phyloP scores from a whole-genome alignment of 2,329 filamentous ascomycete species.

The Cordyceps pruinosa region DNA sequence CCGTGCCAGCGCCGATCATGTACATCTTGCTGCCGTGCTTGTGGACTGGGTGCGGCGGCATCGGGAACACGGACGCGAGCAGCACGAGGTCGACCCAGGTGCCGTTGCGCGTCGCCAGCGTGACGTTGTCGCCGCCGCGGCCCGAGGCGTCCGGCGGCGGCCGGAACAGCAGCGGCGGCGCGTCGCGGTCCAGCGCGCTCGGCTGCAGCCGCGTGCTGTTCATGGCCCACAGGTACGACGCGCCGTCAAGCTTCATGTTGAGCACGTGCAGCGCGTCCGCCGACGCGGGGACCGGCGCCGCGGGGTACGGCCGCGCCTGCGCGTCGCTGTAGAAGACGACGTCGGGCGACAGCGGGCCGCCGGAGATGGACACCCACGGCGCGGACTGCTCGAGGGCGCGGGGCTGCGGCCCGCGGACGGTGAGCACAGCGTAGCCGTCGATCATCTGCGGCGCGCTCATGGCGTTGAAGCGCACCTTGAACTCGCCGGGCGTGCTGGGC shows the following conservation, averaged over 20 bases:
- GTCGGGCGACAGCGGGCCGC: slow-evolving; percentile 31
- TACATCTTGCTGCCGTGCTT: slow-evolving; percentile 58
- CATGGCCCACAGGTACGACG: slow-evolving; percentile 47
- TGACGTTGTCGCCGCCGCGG: slow-evolving; percentile 35
- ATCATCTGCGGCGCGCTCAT: slow-evolving; percentile 46
- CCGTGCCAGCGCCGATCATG: slow-evolving; percentile 44
- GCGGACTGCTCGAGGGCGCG: slow-evolving; percentile 20
- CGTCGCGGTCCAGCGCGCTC: slow-evolving; percentile 24
- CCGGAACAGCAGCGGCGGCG: slow-evolving; percentile 39
- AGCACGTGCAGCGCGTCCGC: slow-evolving; percentile 41
- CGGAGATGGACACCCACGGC: slow-evolving; percentile 44
- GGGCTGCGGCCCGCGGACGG: slow-evolving; percentile 20
- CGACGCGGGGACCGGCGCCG: slow-evolving; percentile 32
- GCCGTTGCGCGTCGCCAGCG: slow-evolving; percentile 38
- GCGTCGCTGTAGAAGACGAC: slow-evolving; percentile 39
- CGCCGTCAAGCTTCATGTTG: slow-evolving; percentile 32
- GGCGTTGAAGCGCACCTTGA: slow-evolving; percentile 47
- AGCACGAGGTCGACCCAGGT: slow-evolving; percentile 53
- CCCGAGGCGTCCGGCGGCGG: slow-evolving; percentile 19
- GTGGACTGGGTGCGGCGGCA: slow-evolving; percentile 53
- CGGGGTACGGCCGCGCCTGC: slow-evolving; percentile 40
- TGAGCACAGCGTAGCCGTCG: slow-evolving; percentile 43
- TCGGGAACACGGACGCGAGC: slow-evolving; percentile 33
- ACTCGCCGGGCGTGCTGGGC: slow-evolving; percentile 41
- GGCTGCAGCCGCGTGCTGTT: slow-evolving; percentile 39